Conservation (phyloP, 371 early-diverging fungal genomes). For the Funneliformis caledonium region DNA sequence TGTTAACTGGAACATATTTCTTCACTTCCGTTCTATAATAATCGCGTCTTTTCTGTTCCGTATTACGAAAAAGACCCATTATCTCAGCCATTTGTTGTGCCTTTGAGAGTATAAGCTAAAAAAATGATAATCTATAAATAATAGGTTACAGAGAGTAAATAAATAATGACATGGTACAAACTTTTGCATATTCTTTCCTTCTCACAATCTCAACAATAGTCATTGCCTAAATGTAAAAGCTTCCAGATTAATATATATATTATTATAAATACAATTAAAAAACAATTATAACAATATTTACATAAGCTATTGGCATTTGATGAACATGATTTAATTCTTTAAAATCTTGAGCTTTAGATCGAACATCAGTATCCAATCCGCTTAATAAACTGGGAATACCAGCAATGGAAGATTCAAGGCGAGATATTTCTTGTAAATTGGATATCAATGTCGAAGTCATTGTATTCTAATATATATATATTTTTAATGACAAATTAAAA, state of each 20-base stretch:
- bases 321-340: constrained; percentile 62
- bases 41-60: constrained; percentile 69
- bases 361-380: constrained; percentile 45
- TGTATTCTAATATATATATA: neutral
- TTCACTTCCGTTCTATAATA: constrained; percentile 62
- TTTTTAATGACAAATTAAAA: neutral
- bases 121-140: neutral
- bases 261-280: neutral
- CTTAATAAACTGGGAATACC: constrained; percentile 51
- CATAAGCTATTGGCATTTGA: constrained; percentile 65
- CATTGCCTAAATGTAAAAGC: constrained; percentile 54
- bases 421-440: constrained; percentile 48
- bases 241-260: neutral
- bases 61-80: constrained; percentile 58
- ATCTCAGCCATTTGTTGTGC: constrained; percentile 67
- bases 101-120: constrained; percentile 57
- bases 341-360: constrained; percentile 48
- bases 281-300: constrained; percentile 31
- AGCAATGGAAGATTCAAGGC: constrained; percentile 50
- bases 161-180: constrained; percentile 41
- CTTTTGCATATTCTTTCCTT: constrained; percentile 66
- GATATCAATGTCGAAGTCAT: constrained; percentile 48
- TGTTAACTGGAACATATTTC: constrained; percentile 63
- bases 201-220: constrained; percentile 74
- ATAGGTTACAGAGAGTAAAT: neutral